Conservation (phyloP, 768 basidiomycete genomes). For the Kockovaella imperatae region DNA sequence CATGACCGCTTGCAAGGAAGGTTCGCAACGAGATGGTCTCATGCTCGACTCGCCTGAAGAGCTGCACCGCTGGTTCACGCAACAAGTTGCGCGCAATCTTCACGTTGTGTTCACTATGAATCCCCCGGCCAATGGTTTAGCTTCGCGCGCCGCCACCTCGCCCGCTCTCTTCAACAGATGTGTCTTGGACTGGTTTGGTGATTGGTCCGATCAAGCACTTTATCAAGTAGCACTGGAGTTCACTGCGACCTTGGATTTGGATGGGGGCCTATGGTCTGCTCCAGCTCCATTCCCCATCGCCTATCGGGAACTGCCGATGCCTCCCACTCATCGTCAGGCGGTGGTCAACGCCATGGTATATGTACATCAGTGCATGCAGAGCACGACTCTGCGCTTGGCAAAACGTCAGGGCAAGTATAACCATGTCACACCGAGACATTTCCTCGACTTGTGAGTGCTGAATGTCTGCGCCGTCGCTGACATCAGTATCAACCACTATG, state of each 20-base stretch:
- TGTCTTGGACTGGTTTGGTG: slow-evolving; percentile 98
- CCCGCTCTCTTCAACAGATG: slow-evolving; percentile 94
- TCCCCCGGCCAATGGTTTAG: slow-evolving; percentile 89
- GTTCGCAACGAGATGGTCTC: slow-evolving; percentile 94
- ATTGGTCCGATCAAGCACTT: slow-evolving; percentile 98
- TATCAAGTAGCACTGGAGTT: slow-evolving; percentile 98
- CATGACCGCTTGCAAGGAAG: slow-evolving; percentile 99
- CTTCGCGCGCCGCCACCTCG: slow-evolving; percentile 91
- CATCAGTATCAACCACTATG: slow-evolving; percentile 88
- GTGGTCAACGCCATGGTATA: slow-evolving; percentile 89
- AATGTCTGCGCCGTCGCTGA: not conserved
- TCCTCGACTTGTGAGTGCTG: slow-evolving; percentile 85
- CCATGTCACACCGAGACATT: slow-evolving; percentile 94
- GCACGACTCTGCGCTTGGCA: slow-evolving; percentile 79
- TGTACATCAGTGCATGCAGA: slow-evolving; percentile 81
- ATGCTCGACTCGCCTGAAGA: slow-evolving; percentile 99
- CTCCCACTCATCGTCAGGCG: slow-evolving; percentile 82
- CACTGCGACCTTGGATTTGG: slow-evolving; percentile 86
- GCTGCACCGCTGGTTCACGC: slow-evolving; percentile 96
- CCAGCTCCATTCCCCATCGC: slow-evolving; percentile 80
- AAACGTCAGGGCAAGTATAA: slow-evolving; percentile 92
- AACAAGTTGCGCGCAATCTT: slow-evolving; percentile 93
- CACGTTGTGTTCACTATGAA: slow-evolving; percentile 99
- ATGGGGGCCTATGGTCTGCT: slow-evolving; percentile 69
- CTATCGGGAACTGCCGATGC: slow-evolving; percentile 71